A percentile compares a stretch with the other conserved stretches of the same genome.
phyloP scores from a whole-genome alignment of 257 asterid genomes.

The Knoxia roxburghii region DNA sequence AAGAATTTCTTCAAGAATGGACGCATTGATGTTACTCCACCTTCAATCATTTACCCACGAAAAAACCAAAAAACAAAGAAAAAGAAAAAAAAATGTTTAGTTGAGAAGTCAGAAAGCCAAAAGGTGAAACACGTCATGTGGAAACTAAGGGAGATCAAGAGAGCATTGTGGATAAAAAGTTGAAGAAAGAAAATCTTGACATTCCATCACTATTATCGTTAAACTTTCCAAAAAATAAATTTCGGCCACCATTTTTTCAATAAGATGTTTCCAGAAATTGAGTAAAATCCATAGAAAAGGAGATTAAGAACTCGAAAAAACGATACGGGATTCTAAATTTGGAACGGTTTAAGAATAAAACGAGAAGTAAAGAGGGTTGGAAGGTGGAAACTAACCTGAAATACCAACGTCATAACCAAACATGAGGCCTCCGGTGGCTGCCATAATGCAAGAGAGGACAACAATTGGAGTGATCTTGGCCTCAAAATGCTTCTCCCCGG shows the following conservation, averaged over 20 bases:
- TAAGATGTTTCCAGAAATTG: too few relatives aligned
- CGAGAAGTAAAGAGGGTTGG: too few relatives aligned
- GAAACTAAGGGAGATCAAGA: background rate
- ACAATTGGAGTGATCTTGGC: slow-evolving; percentile 82
- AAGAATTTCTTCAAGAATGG: slow-evolving; percentile 66
- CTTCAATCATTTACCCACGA: too few relatives aligned
- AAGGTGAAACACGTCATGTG: background rate
- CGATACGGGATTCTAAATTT: too few relatives aligned
- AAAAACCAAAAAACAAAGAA: background rate
- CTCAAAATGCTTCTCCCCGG: slow-evolving; percentile 56
- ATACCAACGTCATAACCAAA: slow-evolving; percentile 79
- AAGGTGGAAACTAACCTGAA: slow-evolving; percentile 62
- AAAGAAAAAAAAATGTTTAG: too few relatives aligned
- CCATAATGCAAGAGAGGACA: slow-evolving; percentile 70
- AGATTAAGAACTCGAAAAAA: too few relatives aligned
- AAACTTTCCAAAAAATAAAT: too few relatives aligned
- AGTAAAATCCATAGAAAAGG: too few relatives aligned
- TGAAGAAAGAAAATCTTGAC: background rate
- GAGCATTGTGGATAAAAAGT: background rate
- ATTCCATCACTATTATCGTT: background rate
- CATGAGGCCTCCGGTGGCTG: slow-evolving; percentile 91
- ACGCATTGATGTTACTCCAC: slow-evolving; percentile 75
- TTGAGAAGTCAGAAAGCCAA: background rate
- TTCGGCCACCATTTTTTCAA: too few relatives aligned
- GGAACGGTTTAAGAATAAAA: too few relatives aligned